phyloP scores from a whole-genome alignment of 2,329 filamentous ascomycete genomes.

The Pyrenophora teres region DNA sequence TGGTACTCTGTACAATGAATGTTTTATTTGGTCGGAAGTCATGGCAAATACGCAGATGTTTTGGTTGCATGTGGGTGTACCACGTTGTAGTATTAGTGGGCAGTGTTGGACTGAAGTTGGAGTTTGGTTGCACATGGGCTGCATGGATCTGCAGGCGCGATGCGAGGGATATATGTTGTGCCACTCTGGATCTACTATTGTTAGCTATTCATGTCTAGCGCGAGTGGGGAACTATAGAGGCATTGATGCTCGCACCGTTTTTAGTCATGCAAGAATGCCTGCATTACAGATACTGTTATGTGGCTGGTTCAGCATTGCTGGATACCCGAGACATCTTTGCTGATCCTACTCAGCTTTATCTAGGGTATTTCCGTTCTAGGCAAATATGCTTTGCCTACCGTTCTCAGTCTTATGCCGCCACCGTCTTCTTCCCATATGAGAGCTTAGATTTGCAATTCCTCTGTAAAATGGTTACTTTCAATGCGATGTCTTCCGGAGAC shows the following conservation, averaged over 20 bases:
- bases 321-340: too few relatives aligned
- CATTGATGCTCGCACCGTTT: neutral
- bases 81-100: constrained; percentile 4
- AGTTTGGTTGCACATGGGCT: constrained; percentile 10
- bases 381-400: too few relatives aligned
- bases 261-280: neutral
- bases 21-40: constrained; percentile 8
- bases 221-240: neutral
- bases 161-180: constrained; percentile 8
- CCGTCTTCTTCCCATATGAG: too few relatives aligned
- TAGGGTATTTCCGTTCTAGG: too few relatives aligned
- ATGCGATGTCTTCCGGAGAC: too few relatives aligned
- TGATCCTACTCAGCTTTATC: too few relatives aligned
- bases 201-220: neutral
- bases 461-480: too few relatives aligned
- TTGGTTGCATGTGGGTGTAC: neutral
- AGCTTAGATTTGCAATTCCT: too few relatives aligned
- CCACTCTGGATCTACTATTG: constrained; percentile 8
- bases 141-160: constrained; percentile 10
- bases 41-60: neutral
- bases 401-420: too few relatives aligned
- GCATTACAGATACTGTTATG: too few relatives aligned
- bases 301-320: too few relatives aligned
- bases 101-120: constrained; percentile 5
- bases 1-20: constrained; percentile 25